Percentiles rank a stretch among this genome's conserved stretches.
Conservation (phyloP, 305 asterid species). For the Striga hermonthica region DNA sequence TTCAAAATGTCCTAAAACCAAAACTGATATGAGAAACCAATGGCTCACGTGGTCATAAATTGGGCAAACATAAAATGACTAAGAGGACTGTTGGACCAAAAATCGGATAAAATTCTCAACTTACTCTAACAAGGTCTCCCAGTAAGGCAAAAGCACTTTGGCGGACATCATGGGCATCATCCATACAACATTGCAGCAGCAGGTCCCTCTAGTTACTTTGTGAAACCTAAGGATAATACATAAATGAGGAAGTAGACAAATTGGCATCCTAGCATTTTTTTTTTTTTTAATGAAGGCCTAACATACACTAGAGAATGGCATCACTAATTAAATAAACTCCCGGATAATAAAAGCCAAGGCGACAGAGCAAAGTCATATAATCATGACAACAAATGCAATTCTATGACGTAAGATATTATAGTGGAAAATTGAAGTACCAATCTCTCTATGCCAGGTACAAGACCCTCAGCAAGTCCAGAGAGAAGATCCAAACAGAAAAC, state of each 20-base stretch:
- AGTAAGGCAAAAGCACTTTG: conserved; percentile 99
- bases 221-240: conserved; percentile 53
- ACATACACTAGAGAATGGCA: neutral
- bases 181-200: conserved; percentile 95
- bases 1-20: neutral
- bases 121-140: conserved; percentile 95
- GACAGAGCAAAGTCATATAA: neutral
- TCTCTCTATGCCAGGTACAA: conserved; percentile 73
- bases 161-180: conserved; percentile 84
- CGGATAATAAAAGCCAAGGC: conserved; percentile 7
- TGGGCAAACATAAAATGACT: neutral
- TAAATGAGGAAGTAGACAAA: conserved; percentile 6
- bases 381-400: conserved; percentile 13
- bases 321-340: neutral
- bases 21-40: neutral
- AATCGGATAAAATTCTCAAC: conserved; percentile 31
- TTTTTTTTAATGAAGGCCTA: neutral
- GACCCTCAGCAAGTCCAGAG: conserved; percentile 82
- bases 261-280: neutral
- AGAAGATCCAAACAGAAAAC: conserved; percentile 83
- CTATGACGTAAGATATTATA: conserved; percentile 7
- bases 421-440: conserved; percentile 46
- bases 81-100: neutral
- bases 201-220: conserved; percentile 88
- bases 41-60: neutral